These are phyloP conservation scores for Cryptosporidium parvum DNA, from an alignment of 169 alveolate species.

Conservation along the genomic window DNA sequence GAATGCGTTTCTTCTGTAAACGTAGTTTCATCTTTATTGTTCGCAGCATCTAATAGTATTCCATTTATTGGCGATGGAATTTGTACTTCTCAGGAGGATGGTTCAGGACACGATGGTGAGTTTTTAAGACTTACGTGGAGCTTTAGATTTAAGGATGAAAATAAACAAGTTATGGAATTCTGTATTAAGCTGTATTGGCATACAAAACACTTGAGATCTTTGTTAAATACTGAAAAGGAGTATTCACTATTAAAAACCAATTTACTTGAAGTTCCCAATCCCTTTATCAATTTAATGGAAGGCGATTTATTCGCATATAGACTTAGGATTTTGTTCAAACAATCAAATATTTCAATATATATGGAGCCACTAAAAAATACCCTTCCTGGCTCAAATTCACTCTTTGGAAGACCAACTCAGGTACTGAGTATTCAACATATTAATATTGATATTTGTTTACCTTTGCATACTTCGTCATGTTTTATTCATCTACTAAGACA, in stretches of 20 bases:
- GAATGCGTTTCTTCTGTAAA: slow-evolving; percentile 30
- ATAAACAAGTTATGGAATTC: slow-evolving; percentile 13
- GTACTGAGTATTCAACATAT: slow-evolving; percentile 36
- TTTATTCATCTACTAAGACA: slow-evolving; percentile 37
- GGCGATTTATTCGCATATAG: slow-evolving; percentile 7
- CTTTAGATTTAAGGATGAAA: slow-evolving; percentile 18
- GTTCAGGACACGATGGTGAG: neutral
- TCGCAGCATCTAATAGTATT: slow-evolving; percentile 4
- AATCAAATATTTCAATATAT: slow-evolving; percentile 45
- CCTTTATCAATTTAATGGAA: neutral
- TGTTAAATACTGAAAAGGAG: slow-evolving; percentile 14
- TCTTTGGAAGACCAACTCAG: slow-evolving; percentile 46
- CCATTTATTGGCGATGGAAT: neutral
- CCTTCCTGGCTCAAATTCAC: neutral
- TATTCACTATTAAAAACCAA: slow-evolving; percentile 19
- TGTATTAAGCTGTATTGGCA: slow-evolving; percentile 35
- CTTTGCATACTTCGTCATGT: slow-evolving; percentile 47
- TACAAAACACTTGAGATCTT: slow-evolving; percentile 21
- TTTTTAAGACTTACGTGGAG: slow-evolving; percentile 53
- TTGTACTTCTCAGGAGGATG: neutral
- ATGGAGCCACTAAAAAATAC: slow-evolving; percentile 33
- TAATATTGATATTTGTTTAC: slow-evolving; percentile 52
- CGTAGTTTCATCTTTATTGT: slow-evolving; percentile 13
- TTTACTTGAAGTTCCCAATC: slow-evolving; percentile 1
- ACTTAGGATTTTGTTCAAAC: slow-evolving; percentile 40